phyloP scores from a whole-genome alignment of 106 monocot genomes.

The Acorus gramineus region DNA sequence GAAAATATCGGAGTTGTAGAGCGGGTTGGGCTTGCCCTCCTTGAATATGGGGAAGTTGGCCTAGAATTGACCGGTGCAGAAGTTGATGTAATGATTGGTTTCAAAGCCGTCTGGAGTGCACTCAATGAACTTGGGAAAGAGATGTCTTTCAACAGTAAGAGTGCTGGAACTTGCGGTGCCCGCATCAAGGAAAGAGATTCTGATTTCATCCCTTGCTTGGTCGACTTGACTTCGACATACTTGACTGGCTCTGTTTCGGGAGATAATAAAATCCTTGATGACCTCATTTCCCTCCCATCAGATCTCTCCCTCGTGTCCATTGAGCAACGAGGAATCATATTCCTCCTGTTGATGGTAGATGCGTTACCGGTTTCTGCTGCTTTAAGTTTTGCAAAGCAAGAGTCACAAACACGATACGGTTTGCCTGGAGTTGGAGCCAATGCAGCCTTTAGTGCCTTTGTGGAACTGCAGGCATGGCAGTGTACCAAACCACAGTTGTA shows the following conservation, averaged over 20 bases:
- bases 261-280: constrained; percentile 38
- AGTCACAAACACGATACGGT: constrained; percentile 81
- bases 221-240: constrained; percentile 20
- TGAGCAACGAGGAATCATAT: constrained; percentile 32
- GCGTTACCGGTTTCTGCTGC: constrained; percentile 24
- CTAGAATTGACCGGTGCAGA: constrained; percentile 21
- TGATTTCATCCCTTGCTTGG: constrained; percentile 26
- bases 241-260: constrained; percentile 19
- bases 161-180: constrained; percentile 25
- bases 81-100: constrained; percentile 35
- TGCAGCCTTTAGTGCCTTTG: constrained; percentile 53
- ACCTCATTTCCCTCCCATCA: constrained; percentile 30
- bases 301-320: constrained; percentile 40
- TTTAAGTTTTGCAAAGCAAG: constrained; percentile 8
- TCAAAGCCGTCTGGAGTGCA: constrained; percentile 36
- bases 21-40: constrained; percentile 32
- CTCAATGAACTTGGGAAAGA: constrained; percentile 37
- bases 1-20: constrained; percentile 23
- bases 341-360: constrained; percentile 20
- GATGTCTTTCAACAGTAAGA: constrained; percentile 42
- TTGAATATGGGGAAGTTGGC: constrained; percentile 43
- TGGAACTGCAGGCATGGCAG: constrained; percentile 71
- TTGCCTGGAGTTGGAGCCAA: constrained; percentile 70
- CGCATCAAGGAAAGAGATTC: constrained; percentile 13
- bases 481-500: constrained; percentile 76